Conservation (phyloP, 2,329 filamentous ascomycete species). For the Zymoseptoria brevis region DNA sequence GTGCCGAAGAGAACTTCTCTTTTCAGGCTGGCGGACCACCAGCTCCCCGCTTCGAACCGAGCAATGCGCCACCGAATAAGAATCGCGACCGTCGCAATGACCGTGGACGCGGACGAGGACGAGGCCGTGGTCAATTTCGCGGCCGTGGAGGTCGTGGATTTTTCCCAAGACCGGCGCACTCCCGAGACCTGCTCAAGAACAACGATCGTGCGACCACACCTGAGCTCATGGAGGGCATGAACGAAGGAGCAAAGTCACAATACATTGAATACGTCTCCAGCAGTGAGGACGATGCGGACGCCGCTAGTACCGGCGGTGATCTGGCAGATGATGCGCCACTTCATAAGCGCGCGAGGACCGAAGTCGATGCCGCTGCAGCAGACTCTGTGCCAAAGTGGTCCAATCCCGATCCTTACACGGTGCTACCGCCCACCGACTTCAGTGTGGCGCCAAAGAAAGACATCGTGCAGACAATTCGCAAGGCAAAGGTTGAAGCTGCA, state of each 20-base stretch:
- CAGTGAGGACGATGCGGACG: constrained; percentile 29
- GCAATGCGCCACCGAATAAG: constrained; percentile 1
- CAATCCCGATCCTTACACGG: constrained; percentile 90
- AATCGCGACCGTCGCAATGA: neutral
- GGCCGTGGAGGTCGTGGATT: constrained; percentile 10
- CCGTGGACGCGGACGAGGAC: constrained; percentile 5
- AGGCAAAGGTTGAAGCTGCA: constrained; percentile 65
- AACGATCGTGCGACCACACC: constrained; percentile 35
- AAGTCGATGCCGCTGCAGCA: constrained; percentile 22
- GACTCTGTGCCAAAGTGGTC: constrained; percentile 68
- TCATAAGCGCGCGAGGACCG: constrained; percentile 26
- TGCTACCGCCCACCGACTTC: constrained; percentile 71
- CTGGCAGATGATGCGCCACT: constrained; percentile 18
- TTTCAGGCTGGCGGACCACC: constrained; percentile 17
- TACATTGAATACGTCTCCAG: constrained; percentile 39
- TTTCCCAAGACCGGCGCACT: constrained; percentile 31
- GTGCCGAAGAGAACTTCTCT: constrained; percentile 15
- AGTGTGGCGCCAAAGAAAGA: constrained; percentile 68
- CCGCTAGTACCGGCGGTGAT: constrained; percentile 13
- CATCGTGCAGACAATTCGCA: constrained; percentile 84
- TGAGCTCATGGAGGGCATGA: constrained; percentile 40
- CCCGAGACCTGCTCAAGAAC: constrained; percentile 36
- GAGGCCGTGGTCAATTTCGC: constrained; percentile 6
- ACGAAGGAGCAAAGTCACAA: constrained; percentile 29
- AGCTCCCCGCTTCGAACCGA: constrained; percentile 19